Conservation (phyloP, 352 stramenopile species). For the Poterioochromonas sp. region DNA sequence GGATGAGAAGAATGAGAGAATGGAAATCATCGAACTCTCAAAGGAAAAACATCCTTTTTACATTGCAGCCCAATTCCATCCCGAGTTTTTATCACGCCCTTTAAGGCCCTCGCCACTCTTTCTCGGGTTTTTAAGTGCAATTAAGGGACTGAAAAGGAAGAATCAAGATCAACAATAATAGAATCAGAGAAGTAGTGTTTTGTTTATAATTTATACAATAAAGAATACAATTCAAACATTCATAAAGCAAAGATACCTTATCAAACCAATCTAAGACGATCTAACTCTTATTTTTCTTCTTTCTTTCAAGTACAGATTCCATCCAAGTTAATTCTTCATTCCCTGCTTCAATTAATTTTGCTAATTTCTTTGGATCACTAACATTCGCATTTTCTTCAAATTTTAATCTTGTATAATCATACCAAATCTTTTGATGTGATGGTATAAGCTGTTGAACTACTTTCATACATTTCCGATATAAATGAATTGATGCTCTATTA, state of each 20-base stretch:
- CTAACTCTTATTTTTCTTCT: neutral
- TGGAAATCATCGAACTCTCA: constrained; percentile 64
- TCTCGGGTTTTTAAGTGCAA: neutral
- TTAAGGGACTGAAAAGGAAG: neutral
- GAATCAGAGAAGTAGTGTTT: too few species aligned
- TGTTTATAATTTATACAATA: too few species aligned
- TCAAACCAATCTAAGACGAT: too few species aligned
- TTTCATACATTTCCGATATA: neutral
- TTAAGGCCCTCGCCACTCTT: constrained; percentile 77
- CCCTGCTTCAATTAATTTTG: neutral
- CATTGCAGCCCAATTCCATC: constrained; percentile 97
- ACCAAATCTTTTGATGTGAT: neutral
- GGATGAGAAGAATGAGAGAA: constrained; percentile 89
- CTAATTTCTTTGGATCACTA: neutral
- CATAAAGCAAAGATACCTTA: too few species aligned
- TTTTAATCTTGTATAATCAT: constrained; percentile 17
- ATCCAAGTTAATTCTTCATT: neutral
- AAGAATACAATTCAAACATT: too few species aligned
- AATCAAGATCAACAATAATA: too few species aligned
- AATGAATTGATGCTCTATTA: too few species aligned
- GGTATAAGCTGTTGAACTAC: neutral
- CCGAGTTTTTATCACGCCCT: constrained; percentile 94
- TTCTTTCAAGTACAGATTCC: neutral
- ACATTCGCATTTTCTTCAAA: neutral
- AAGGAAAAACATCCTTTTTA: constrained; percentile 88